phyloP scores from a whole-genome alignment of 2,329 filamentous ascomycete species.

The Arthrobotrys pseudoclavata region DNA sequence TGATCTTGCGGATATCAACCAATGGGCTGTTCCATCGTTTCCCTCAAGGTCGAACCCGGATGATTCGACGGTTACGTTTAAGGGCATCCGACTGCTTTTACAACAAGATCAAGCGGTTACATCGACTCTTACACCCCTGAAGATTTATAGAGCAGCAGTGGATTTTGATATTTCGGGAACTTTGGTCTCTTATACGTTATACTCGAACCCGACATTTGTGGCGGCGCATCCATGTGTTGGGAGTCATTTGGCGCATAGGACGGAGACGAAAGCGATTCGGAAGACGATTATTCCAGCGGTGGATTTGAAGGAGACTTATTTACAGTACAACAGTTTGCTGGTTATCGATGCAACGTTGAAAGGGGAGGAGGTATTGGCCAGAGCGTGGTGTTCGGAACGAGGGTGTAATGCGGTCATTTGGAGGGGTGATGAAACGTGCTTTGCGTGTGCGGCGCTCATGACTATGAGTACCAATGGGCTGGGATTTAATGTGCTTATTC shows the following conservation, averaged over 20 bases:
- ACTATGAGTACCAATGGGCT: conserved; percentile 57
- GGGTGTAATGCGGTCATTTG: conserved; percentile 56
- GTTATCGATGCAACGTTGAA: conserved; percentile 60
- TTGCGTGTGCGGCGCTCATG: conserved; percentile 60
- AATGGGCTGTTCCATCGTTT: conserved; percentile 53
- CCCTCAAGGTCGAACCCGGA: conserved; percentile 41
- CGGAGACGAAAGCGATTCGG: conserved; percentile 55
- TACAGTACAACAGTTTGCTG: conserved; percentile 54
- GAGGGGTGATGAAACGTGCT: conserved; percentile 59
- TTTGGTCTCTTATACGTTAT: conserved; percentile 53
- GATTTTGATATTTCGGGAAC: conserved; percentile 58
- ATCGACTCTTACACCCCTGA: conserved; percentile 42
- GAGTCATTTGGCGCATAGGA: conserved; percentile 47
- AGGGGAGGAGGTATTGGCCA: conserved; percentile 54
- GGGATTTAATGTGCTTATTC: conserved; percentile 57
- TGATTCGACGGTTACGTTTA: conserved; percentile 38
- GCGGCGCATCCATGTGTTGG: conserved; percentile 58
- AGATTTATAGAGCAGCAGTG: conserved; percentile 54
- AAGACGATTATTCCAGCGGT: conserved; percentile 56
- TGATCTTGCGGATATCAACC: conserved; percentile 55
- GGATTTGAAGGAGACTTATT: conserved; percentile 56
- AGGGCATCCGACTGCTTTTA: conserved; percentile 46
- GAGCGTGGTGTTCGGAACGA: conserved; percentile 58
- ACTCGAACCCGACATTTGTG: conserved; percentile 59
- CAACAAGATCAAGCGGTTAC: conserved; percentile 57